Conservation (phyloP, 495 filamentous ascomycete species). For the Cryomyces antarcticus region DNA sequence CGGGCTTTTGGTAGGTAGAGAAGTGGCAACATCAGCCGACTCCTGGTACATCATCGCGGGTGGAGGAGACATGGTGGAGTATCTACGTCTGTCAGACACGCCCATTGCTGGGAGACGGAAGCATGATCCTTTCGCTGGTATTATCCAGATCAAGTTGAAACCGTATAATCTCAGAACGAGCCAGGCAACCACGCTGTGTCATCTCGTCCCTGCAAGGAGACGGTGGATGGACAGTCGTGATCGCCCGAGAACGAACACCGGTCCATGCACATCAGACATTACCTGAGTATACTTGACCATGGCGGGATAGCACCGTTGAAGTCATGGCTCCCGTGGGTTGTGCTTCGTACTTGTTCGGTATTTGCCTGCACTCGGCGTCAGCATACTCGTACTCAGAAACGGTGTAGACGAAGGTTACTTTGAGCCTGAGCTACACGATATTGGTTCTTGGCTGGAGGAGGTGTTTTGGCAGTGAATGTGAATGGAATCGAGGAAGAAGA, state of each 20-base stretch:
- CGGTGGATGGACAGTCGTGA: slow-evolving; percentile 15
- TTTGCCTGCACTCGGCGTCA: too few relatives aligned
- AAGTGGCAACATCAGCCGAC: slow-evolving; percentile 15
- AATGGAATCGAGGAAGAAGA: too few relatives aligned
- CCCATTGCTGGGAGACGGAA: slow-evolving; percentile 11
- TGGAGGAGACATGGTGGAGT: slow-evolving; percentile 52
- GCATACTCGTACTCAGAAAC: too few relatives aligned
- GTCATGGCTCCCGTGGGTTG: too few relatives aligned
- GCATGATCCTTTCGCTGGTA: slow-evolving; percentile 96
- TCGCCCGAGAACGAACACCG: slow-evolving; percentile 36
- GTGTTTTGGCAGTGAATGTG: too few relatives aligned
- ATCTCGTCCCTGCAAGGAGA: slow-evolving; percentile 6
- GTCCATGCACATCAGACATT: slow-evolving; percentile 33
- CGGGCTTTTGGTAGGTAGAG: slow-evolving; percentile 23
- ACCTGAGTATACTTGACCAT: slow-evolving; percentile 41
- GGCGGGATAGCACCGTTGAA: neutral
- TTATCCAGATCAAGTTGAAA: slow-evolving; percentile 97
- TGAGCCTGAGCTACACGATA: too few relatives aligned
- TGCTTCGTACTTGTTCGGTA: too few relatives aligned
- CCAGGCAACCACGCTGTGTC: slow-evolving; percentile 10
- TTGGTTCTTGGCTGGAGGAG: too few relatives aligned
- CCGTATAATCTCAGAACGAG: slow-evolving; percentile 90
- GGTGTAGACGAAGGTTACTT: too few relatives aligned
- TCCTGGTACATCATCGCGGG: slow-evolving; percentile 30
- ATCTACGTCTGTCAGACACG: slow-evolving; percentile 6